Base-by-base conservation (phyloP, 306 rosid genomes). In the Sesbania bispinosa region DNA sequence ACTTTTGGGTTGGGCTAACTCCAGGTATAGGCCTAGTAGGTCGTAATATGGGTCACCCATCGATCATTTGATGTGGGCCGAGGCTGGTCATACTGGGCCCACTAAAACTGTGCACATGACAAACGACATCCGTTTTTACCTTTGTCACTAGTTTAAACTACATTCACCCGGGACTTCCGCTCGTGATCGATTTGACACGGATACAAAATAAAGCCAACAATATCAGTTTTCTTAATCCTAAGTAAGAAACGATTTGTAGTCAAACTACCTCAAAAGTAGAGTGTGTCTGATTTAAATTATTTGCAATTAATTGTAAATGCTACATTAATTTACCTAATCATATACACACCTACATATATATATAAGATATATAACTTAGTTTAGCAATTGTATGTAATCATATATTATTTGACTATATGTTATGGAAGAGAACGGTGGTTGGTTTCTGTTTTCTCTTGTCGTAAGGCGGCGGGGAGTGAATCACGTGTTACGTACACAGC, bases 1-100 rank as follows among this genome's bases (percentile, higher is more conserved):
- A 36, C 47, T 61, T 61, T 61, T 18, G 48, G 67, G 67, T 38
- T 61, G 50, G 67, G 50, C 50, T 59, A 59, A n/a, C 29, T 33
- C 27, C 24, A 15, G 46, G 66, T 13, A 39, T 59, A 59, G 26
- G 60, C 32, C 23, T 2, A 8, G 8, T 32, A 27, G 39, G 62
- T 55, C 5, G 0, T 23, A 2, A 6, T 19, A 48, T 48, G 29
- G 35, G 18, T 6, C 33, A 52, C 14, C 59, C 9, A 50, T 19
- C n/a, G n/a, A n/a, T n/a, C 24, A 9, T 8, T 19, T 19, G 27
- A 30, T 4, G 45, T 59, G 27, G 65, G 26, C 30, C 50, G 2
- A 6, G 6, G 33, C 16, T 23, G 59, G n/a, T 23, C 54, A 5
- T 8, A 6, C 0, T 9, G 14, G 43, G 24, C 24, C 9, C 21